A percentile compares a stretch with the other conserved stretches of the same genome.
Conservation (phyloP, 495 filamentous ascomycete genomes). For the Cercophora samala region DNA sequence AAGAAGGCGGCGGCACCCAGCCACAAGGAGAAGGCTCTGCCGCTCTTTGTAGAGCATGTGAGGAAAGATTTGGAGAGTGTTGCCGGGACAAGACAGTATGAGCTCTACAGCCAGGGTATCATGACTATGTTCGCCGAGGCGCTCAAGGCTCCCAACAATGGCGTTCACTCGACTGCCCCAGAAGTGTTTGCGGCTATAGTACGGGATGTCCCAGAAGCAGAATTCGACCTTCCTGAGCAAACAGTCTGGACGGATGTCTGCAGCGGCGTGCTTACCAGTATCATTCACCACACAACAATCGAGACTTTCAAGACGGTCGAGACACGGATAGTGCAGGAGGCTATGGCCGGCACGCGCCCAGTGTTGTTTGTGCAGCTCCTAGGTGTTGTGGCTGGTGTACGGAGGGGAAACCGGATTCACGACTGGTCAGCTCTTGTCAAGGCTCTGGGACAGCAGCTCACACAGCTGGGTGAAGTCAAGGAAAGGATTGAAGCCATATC, state of each 20-base stretch:
- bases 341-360: constrained; percentile 41
- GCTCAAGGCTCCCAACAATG: constrained; percentile 74
- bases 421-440: constrained; percentile 68
- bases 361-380: constrained; percentile 59
- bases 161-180: constrained; percentile 73
- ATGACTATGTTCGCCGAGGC: constrained; percentile 89
- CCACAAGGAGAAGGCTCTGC: constrained; percentile 68
- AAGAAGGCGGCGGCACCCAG: constrained; percentile 77
- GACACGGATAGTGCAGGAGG: constrained; percentile 50
- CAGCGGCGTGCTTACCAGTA: constrained; percentile 68
- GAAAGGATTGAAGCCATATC: constrained; percentile 40
- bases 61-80: constrained; percentile 61
- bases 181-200: constrained; percentile 67
- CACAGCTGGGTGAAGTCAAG: constrained; percentile 36
- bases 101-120: constrained; percentile 75
- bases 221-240: constrained; percentile 42
- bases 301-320: constrained; percentile 65
- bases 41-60: constrained; percentile 63
- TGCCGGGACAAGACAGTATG: constrained; percentile 48
- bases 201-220: constrained; percentile 47
- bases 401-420: constrained; percentile 70
- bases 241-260: constrained; percentile 60
- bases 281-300: constrained; percentile 75
- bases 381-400: constrained; percentile 64
- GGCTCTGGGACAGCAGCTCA: constrained; percentile 53